These are phyloP conservation scores for Leucocoprinus sp. DNA, from an alignment of 768 basidiomycete species.

Conservation along the genomic window DNA sequence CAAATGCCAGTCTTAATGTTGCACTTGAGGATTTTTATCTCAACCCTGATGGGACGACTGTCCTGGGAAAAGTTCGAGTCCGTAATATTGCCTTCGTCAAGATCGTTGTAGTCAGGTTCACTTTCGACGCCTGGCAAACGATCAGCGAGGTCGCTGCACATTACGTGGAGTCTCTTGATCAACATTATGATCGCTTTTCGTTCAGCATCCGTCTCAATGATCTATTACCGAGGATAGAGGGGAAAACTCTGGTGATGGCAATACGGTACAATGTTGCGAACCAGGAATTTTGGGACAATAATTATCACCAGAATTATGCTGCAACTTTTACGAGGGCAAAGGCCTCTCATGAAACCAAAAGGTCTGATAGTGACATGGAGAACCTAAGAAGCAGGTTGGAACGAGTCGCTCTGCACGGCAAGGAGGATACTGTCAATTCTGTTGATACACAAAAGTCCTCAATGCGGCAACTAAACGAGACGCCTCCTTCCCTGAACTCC, in stretches of 20 bases:
- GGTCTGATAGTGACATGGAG: constrained; percentile 36
- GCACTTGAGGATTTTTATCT: constrained; percentile 49
- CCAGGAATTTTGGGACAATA: constrained; percentile 91
- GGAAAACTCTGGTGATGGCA: constrained; percentile 75
- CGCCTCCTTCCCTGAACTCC: constrained; percentile 24
- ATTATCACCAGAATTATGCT: constrained; percentile 68
- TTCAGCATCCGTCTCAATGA: constrained; percentile 77
- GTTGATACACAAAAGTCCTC: constrained; percentile 10
- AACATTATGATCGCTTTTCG: constrained; percentile 62
- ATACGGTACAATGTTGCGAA: constrained; percentile 65
- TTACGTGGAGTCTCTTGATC: constrained; percentile 43
- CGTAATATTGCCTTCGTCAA: constrained; percentile 86
- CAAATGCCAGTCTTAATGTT: constrained; percentile 35
- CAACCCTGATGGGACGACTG: constrained; percentile 38
- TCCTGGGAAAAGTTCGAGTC: constrained; percentile 72
- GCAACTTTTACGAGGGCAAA: constrained; percentile 49
- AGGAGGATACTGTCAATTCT: constrained; percentile 19
- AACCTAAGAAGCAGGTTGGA: constrained; percentile 63
- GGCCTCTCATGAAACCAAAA: constrained; percentile 18
- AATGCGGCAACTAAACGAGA: constrained; percentile 14
- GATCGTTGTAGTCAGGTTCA: constrained; percentile 83
- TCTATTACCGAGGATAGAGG: constrained; percentile 66
- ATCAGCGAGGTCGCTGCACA: constrained; percentile 86
- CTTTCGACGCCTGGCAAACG: constrained; percentile 93
- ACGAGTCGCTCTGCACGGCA: constrained; percentile 39